These are phyloP conservation scores for Aureobasidium melanogenum DNA, from an alignment of 2,329 filamentous ascomycete genomes.

Conservation along the genomic window DNA sequence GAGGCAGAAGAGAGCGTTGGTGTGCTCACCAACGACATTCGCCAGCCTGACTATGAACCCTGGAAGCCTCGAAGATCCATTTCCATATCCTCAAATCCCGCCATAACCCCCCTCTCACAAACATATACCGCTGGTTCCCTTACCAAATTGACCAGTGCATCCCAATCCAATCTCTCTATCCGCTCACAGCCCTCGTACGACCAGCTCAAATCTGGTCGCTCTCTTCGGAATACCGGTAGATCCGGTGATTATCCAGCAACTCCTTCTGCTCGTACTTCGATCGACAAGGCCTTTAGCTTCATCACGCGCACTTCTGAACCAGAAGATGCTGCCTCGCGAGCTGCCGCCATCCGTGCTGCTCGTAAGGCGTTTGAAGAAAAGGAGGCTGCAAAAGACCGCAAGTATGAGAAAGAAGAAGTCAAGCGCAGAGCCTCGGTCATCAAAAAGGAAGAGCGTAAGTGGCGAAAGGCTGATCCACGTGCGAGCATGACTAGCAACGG, in stretches of 20 bases:
- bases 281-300: conserved; percentile 47
- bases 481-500: conserved; percentile 18
- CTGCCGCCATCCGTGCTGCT: conserved; percentile 47
- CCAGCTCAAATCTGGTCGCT: conserved; percentile 22
- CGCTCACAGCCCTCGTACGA: conserved; percentile 21
- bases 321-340: conserved; percentile 40
- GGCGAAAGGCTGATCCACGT: conserved; percentile 31
- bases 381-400: conserved; percentile 48
- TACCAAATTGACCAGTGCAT: conserved; percentile 41
- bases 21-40: conserved; percentile 38
- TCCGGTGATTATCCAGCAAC: conserved; percentile 41
- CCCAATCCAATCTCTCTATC: conserved; percentile 45
- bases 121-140: conserved; percentile 29
- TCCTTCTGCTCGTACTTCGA: conserved; percentile 45
- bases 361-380: conserved; percentile 51
- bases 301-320: conserved; percentile 32
- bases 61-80: conserved; percentile 32
- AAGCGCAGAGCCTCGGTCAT: conserved; percentile 37
- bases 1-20: conserved; percentile 32
- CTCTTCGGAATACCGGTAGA: conserved; percentile 42
- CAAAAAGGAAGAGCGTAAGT: conserved; percentile 34
- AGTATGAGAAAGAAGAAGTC: conserved; percentile 43
- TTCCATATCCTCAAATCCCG: conserved; percentile 30
- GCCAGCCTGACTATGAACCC: conserved; percentile 30
- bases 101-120: conserved; percentile 23